Base-by-base conservation (phyloP, 225 moss, liverwort and hornwort genomes). In the Rhytidiadelphus loreus region DNA sequence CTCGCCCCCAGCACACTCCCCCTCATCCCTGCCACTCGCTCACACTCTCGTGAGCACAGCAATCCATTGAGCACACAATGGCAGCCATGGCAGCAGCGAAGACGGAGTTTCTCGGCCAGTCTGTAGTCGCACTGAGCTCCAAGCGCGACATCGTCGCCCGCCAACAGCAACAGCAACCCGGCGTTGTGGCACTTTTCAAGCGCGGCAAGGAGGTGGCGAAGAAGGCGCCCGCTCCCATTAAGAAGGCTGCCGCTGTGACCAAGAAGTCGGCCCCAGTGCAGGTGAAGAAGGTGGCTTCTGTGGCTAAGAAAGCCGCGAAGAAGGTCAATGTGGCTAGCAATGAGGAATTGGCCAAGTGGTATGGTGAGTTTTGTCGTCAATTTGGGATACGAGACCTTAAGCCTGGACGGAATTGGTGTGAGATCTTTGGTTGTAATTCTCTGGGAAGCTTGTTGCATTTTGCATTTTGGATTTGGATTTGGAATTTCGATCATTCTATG, bases 101-200 rank as follows among this genome's bases (percentile, higher is more conserved):
- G 96, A 92, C 95, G 65, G 95, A 95, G 91, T 90, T 98, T 78
- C 87, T 98, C 25, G 97, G 95, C 33, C 92, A 93, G 82, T 86
- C 89, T 8, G 12, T 95, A 0, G 86, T 85, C 63, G 46, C 88
- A 12, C 13, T 50, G 75, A 48, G 75, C 32, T 37, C 90, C 44
- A 82, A 81, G 48, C 37, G 80, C 75, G 60, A 83, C 4, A 41
- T 87, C 7, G 50, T 90, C 1, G 86, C 85, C 12, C 74, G 61
- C 55, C 56, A 21, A 21, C 59, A 77, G 56, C n/a, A 26, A 24
- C 56, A 17, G 39, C 57, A 81, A n/a, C 56, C 58, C 15, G 81
- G 84, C 66, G 73, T 94, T 21, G 92, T 92, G 79, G 88, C 95
- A 6, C 39, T 96, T 24, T 37, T 94, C 7, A 28, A 16, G 5